phyloP scores from a whole-genome alignment of 192 early-diverging fungal species.

The Coemansia sp. region DNA sequence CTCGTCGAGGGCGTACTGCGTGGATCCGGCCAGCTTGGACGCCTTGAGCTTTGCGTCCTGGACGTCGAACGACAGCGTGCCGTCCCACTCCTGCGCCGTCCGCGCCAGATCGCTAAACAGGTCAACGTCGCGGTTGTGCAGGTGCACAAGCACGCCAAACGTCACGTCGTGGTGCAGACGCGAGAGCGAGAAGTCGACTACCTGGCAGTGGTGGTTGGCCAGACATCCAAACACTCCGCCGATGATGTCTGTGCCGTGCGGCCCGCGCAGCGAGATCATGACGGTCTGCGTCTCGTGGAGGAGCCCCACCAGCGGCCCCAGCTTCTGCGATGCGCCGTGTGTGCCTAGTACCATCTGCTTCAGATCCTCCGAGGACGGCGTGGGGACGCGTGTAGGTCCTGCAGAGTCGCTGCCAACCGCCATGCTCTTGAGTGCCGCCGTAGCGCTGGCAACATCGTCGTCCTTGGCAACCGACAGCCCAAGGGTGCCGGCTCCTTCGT shows the following conservation, averaged over 20 bases:
- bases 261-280: conserved; percentile 78
- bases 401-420: neutral
- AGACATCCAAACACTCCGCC: conserved; percentile 77
- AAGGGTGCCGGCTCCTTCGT: conserved; percentile 32
- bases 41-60: conserved; percentile 63
- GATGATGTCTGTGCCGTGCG: conserved; percentile 91
- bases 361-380: conserved; percentile 12
- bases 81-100: conserved; percentile 84
- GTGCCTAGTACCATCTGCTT: conserved; percentile 48
- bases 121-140: conserved; percentile 72
- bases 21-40: conserved; percentile 54
- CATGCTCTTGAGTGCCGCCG: conserved; percentile 20
- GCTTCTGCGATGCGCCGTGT: conserved; percentile 52
- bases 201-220: conserved; percentile 71
- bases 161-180: conserved; percentile 93
- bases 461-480: conserved; percentile 6
- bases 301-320: conserved; percentile 46
- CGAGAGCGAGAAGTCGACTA: conserved; percentile 86
- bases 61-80: conserved; percentile 80
- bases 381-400: conserved; percentile 17
- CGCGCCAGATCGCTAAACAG: conserved; percentile 77
- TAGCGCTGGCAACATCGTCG: conserved; percentile 17
- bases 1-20: conserved; percentile 61
- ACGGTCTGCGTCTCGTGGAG: conserved; percentile 67
- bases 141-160: conserved; percentile 81